Evolutionary conservation across 2,329 filamentous ascomycete genomes (phyloP), one percentile per base, ranked within the genome.

Genomic region (Basipetospora sp.): DNA sequence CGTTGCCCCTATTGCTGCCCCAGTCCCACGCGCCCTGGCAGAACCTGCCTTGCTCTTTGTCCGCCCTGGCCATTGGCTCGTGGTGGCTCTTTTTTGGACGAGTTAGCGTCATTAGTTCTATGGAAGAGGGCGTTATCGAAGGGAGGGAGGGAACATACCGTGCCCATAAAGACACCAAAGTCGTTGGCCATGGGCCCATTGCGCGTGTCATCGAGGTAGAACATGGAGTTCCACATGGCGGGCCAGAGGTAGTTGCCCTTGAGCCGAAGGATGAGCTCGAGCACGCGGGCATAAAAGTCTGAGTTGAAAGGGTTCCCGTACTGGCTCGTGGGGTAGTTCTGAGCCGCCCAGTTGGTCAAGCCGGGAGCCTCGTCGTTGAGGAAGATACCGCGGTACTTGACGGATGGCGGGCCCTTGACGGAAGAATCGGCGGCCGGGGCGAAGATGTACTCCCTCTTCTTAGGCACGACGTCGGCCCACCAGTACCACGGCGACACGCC

Each of bases 171-270:
- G 40, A 85, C 71, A 27, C 75, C 79, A 50, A 74, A 84, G 14
- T 77, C 77, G 47, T 85, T 76, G 0, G 79, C 76, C 4, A 81
- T 63, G 0, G 74, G 71, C 49, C 81, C 76, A 46, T 76, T 84
- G 20, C 66, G 62, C 3, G 70, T 62, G 49, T 85, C 80, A 43
- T 85, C 80, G 2, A 81, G 67, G 49, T 76, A 72, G 48, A 84
- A 80, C 65, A 82, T 81, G 44, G 67, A 69, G 5, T 67, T 70
- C 80, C 79, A 85, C 51, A 73, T 63, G 1, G 77, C 69, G 0
- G 79, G 80, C 80, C 80, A 85, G 34, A 85, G 60, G 47, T 83
- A 84, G 53, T 85, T 85, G 10, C 79, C 80, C 27, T 73, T 67
- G 19, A 80, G 63, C 5, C 80, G 67, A 4, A 85, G 67, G 2